These are phyloP conservation scores for Proliferodiscus dingleyae DNA, from an alignment of 2,329 filamentous ascomycete genomes.

Conservation along the genomic window DNA sequence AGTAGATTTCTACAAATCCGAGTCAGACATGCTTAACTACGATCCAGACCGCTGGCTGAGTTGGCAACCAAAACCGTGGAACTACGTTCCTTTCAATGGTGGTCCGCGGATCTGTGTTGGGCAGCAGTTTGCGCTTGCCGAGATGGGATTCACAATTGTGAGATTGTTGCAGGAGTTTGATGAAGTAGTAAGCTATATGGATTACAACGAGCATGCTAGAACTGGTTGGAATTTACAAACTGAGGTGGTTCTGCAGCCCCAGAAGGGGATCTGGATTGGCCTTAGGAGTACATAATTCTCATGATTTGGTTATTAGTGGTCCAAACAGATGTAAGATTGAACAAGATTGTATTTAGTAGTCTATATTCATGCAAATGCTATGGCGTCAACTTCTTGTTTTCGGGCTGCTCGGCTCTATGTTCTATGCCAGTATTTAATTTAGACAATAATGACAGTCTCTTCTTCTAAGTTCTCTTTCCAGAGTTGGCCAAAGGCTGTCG, in stretches of 20 bases:
- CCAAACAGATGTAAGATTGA: too few relatives aligned
- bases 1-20: slow-evolving; percentile 23
- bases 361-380: too few relatives aligned
- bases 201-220: neutral
- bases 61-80: slow-evolving; percentile 28
- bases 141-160: slow-evolving; percentile 7
- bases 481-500: too few relatives aligned
- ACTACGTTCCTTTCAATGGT: slow-evolving; percentile 9
- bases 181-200: neutral
- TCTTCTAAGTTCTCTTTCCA: too few relatives aligned
- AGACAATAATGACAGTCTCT: too few relatives aligned
- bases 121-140: slow-evolving; percentile 12
- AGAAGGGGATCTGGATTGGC: neutral
- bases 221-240: neutral
- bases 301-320: too few relatives aligned
- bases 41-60: slow-evolving; percentile 10
- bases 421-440: too few relatives aligned
- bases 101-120: slow-evolving; percentile 42
- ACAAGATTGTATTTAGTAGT: too few relatives aligned
- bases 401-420: too few relatives aligned
- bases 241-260: neutral
- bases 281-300: too few relatives aligned
- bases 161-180: slow-evolving; percentile 6
- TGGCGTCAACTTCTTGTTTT: too few relatives aligned
- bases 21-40: slow-evolving; percentile 2